These are phyloP conservation scores for Telopea speciosissima DNA, from an alignment of 177 flowering plant genomes.

Conservation along the genomic window DNA sequence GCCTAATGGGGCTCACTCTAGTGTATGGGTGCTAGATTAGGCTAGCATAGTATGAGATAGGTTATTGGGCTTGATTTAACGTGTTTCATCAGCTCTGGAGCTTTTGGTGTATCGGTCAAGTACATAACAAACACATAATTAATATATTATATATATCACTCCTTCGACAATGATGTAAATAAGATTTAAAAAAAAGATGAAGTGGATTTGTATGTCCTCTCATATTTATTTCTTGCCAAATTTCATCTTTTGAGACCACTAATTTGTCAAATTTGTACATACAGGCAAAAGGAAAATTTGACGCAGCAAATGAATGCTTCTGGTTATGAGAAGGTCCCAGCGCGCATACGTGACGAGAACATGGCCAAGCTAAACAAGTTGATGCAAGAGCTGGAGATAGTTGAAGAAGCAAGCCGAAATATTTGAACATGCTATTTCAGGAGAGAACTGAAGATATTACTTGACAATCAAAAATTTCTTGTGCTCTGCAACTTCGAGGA, in stretches of 20 bases:
- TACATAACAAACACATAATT: too few relatives aligned
- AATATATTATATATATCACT: too few relatives aligned
- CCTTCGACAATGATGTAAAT: background rate
- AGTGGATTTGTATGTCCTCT: background rate
- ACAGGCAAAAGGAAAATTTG: constrained; percentile 65
- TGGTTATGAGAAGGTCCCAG: constrained; percentile 74
- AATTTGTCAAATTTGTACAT: background rate
- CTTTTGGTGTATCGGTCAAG: too few relatives aligned
- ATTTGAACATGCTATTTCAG: constrained; percentile 28
- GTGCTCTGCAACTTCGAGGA: too few relatives aligned
- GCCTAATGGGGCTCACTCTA: too few relatives aligned
- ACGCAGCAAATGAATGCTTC: constrained; percentile 44
- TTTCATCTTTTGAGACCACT: background rate
- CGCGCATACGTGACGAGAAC: constrained; percentile 51
- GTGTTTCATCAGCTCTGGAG: too few relatives aligned
- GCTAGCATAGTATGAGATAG: too few relatives aligned
- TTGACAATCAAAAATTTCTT: too few relatives aligned
- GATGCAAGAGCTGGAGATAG: constrained; percentile 41
- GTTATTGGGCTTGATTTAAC: too few relatives aligned
- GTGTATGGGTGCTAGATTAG: too few relatives aligned
- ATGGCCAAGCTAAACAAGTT: constrained; percentile 40
- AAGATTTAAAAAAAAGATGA: background rate
- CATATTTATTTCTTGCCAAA: background rate
- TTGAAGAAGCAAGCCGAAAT: constrained; percentile 42
- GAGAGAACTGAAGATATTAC: constrained; percentile 2